Conservation (phyloP, 228 moss, liverwort and hornwort species). For the Sphagnum fallax region DNA sequence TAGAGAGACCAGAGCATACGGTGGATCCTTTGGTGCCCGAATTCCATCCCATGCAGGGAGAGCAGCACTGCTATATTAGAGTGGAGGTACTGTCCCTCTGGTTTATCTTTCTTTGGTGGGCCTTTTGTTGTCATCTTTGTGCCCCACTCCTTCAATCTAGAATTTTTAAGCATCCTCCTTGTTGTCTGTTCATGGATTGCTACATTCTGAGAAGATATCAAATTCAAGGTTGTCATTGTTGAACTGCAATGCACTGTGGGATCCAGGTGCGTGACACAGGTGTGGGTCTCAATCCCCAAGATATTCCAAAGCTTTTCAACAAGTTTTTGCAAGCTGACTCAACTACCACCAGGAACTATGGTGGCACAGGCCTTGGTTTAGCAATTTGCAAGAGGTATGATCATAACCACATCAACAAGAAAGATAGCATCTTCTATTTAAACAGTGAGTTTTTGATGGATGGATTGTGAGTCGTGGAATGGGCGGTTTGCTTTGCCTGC, state of each 20-base stretch:
- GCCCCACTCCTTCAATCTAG: too few species aligned
- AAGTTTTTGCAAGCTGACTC: constrained; percentile 93
- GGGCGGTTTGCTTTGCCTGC: background rate
- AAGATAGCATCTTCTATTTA: too few species aligned
- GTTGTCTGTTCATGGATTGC: too few species aligned
- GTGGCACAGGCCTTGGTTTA: constrained; percentile 91
- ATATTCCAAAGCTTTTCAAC: constrained; percentile 82
- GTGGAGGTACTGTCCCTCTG: constrained; percentile 32
- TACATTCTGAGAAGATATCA: too few species aligned
- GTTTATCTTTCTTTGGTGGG: background rate
- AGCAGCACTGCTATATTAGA: constrained; percentile 37
- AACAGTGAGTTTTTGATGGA: too few species aligned
- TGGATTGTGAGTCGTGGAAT: background rate
- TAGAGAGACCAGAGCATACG: constrained; percentile 54
- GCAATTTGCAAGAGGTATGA: constrained; percentile 91
- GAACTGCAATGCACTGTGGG: too few species aligned
- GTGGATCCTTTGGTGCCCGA: constrained; percentile 31
- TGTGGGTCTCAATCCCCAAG: constrained; percentile 71
- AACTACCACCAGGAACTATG: constrained; percentile 90
- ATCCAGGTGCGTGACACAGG: constrained; percentile 88
- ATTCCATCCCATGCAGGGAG: constrained; percentile 22
- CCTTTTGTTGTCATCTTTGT: too few species aligned
- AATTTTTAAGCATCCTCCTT: too few species aligned
- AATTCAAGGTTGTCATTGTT: too few species aligned
- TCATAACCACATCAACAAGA: background rate